phyloP scores from a whole-genome alignment of 257 asterid species.

The Solanum megistacrolobum region DNA sequence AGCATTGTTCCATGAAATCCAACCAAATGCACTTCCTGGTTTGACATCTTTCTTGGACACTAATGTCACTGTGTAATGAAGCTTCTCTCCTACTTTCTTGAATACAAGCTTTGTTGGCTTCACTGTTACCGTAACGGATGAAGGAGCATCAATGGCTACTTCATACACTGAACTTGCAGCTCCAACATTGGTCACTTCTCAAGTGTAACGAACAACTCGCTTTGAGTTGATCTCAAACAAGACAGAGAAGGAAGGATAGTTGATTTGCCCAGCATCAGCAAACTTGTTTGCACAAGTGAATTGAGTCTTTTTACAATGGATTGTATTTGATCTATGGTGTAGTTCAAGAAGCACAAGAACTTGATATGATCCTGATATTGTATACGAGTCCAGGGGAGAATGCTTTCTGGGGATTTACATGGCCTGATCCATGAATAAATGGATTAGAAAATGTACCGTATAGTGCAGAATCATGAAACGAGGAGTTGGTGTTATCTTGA shows the following conservation, averaged over 20 bases:
- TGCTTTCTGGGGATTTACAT: constrained; percentile 37
- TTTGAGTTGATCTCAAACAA: constrained; percentile 41
- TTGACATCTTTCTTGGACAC: constrained; percentile 29
- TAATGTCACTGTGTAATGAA: constrained; percentile 49
- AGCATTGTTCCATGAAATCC: constrained; percentile 57
- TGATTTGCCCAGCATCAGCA: constrained; percentile 63
- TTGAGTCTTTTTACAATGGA: constrained; percentile 39
- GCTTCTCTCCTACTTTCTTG: constrained; percentile 35
- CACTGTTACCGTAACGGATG: constrained; percentile 34
- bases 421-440: constrained; percentile 33
- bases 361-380: constrained; percentile 19
- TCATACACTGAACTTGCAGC: constrained; percentile 33
- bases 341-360: constrained; percentile 36
- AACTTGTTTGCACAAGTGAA: constrained; percentile 40
- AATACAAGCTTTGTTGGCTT: constrained; percentile 51
- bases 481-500: constrained; percentile 21
- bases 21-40: constrained; percentile 39
- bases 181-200: constrained; percentile 65
- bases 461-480: constrained; percentile 26
- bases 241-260: constrained; percentile 77
- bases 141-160: constrained; percentile 34
- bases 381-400: constrained; percentile 30
- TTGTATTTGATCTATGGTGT: constrained; percentile 33
- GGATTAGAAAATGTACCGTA: constrained; percentile 19
- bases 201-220: constrained; percentile 44